Conservation (phyloP, 805 yeast species). For the Blastobotrys robertii region DNA sequence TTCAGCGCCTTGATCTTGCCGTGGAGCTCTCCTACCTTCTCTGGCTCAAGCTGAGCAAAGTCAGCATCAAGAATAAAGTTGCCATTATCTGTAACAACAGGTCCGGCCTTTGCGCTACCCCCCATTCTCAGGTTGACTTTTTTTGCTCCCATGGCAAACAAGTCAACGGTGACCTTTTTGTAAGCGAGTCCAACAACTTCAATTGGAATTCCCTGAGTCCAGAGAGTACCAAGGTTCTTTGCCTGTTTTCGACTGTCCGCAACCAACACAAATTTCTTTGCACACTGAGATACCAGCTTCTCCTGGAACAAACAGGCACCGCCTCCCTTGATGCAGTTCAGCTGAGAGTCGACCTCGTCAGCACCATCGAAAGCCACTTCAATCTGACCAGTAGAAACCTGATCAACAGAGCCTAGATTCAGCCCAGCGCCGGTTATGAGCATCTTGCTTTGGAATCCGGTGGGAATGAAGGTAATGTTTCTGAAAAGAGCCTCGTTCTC, state of each 20-base stretch:
- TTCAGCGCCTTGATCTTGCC: slow-evolving; percentile 58
- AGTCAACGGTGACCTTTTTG: slow-evolving; percentile 59
- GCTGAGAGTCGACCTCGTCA: slow-evolving; percentile 77
- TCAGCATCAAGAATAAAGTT: slow-evolving; percentile 89
- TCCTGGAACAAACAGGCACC: slow-evolving; percentile 98
- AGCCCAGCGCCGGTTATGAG: slow-evolving; percentile 76
- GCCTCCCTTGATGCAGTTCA: slow-evolving; percentile 94
- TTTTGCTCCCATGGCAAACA: slow-evolving; percentile 54
- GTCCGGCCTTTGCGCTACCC: slow-evolving; percentile 90
- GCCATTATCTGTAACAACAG: slow-evolving; percentile 91
- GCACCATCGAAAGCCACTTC: slow-evolving; percentile 98
- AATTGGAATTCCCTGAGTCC: slow-evolving; percentile 91
- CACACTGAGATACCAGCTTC: slow-evolving; percentile 78
- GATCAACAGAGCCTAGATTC: slow-evolving; percentile 70
- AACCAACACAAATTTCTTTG: slow-evolving; percentile 70
- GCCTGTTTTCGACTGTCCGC: slow-evolving; percentile 89
- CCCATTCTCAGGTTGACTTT: slow-evolving; percentile 69
- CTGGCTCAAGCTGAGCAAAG: slow-evolving; percentile 60
- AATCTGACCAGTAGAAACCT: slow-evolving; percentile 49
- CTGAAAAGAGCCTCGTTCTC: slow-evolving; percentile 32
- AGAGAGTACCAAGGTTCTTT: slow-evolving; percentile 58
- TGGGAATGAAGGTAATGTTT: slow-evolving; percentile 74
- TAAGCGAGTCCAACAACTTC: slow-evolving; percentile 89
- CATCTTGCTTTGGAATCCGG: slow-evolving; percentile 92
- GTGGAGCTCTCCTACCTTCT: slow-evolving; percentile 44